Base-by-base conservation (phyloP, 2,329 filamentous ascomycete species). In the Monosporascus sp. region DNA sequence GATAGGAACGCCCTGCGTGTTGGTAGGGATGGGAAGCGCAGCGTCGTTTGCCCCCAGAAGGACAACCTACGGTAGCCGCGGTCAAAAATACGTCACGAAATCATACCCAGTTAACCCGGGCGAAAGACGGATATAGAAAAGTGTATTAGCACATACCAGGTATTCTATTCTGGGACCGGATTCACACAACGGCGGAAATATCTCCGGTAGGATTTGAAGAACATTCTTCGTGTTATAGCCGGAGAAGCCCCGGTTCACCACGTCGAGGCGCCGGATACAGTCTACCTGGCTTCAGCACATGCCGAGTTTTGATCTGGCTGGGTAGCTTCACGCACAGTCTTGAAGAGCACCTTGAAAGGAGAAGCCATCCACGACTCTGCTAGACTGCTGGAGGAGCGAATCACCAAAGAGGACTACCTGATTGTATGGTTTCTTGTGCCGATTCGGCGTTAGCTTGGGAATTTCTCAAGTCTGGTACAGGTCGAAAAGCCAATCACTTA, bases 31-130 rank as follows among this genome's bases (percentile, higher is more conserved):
- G 3, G 84, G 80, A 3, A 95, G 70, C 51, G 85, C 85, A 3
- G 93, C 87, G 70, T 97, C 94, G 67, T 99, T 97, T 61, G 94
- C 90, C 18, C 94, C 94, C 55, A 97, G 85, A 60, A 96, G 86
- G 54, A 96, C 72, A 40, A 88, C 76, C 88, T 91, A 54, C 20
- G 22, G 9, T 51, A 22, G 22, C 18, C 28, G 26, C 7, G 26
- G 56, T 59, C 37, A 58, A 49, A 53, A 50, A 35, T 14, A 35
- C 11, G 31, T 35, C 31, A 35, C 11, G 31, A 35, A 14, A 14
- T 35, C 11, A 14, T 35, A 35, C 31, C 31, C 11, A 14, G 31
- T 11, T 58, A 57, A 48, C 51, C 48, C 17, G 43, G 24, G 37
- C 9, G 37, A 20, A 41, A 49, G 24, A 24, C 28, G 17, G n/a